These are phyloP conservation scores for Podospora pseudoanserina DNA, from an alignment of 495 filamentous ascomycete genomes.

Conservation along the genomic window DNA sequence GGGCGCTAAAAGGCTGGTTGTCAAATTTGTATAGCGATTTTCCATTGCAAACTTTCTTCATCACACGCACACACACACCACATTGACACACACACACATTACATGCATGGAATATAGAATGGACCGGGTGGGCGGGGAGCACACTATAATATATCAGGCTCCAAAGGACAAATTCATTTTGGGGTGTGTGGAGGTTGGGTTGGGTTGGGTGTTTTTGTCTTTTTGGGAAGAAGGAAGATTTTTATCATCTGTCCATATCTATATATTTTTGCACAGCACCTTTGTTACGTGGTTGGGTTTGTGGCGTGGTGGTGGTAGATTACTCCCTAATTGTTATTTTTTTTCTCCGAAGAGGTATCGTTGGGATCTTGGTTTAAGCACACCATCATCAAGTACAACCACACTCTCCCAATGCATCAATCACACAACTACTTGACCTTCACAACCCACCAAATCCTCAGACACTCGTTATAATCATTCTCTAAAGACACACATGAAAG, in stretches of 20 bases:
- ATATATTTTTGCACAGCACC: too few relatives aligned
- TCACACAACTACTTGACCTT: too few relatives aligned
- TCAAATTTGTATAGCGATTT: neutral
- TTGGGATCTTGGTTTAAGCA: too few relatives aligned
- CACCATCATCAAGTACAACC: too few relatives aligned
- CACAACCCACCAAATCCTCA: too few relatives aligned
- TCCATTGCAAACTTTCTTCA: neutral
- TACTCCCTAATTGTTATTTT: too few relatives aligned
- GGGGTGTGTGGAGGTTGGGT: neutral
- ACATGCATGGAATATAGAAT: neutral
- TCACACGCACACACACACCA: neutral
- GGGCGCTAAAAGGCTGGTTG: neutral
- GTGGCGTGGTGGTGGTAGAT: too few relatives aligned
- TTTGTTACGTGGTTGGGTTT: too few relatives aligned
- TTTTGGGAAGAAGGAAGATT: neutral
- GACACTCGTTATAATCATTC: too few relatives aligned
- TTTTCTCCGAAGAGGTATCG: too few relatives aligned
- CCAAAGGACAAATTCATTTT: neutral
- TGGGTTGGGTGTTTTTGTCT: neutral
- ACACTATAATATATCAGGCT: neutral
- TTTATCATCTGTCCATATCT: neutral
- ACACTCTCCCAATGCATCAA: too few relatives aligned
- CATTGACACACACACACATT: neutral
- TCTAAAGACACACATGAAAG: too few relatives aligned
- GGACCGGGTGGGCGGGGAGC: neutral